Evolutionary conservation across 805 yeast species (phyloP).

Genomic region (Komagataella ulmi): DNA sequence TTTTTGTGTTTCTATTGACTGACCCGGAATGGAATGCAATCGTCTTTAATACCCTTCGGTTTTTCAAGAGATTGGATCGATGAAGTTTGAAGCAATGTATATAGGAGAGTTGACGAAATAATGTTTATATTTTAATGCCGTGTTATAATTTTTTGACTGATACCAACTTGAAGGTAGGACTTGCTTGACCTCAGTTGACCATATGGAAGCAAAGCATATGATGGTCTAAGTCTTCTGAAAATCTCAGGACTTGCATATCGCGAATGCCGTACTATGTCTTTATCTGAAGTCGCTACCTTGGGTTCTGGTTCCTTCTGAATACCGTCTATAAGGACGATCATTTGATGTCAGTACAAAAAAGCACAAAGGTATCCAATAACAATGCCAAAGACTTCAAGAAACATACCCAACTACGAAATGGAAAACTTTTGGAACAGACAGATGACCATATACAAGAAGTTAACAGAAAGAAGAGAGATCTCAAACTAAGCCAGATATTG

Average conservation of each 20-base stretch:
- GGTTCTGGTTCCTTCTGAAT: not conserved
- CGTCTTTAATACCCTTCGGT: no score
- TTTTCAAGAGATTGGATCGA: no score
- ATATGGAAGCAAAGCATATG: no score
- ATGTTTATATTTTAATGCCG: no score
- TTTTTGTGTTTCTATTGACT: no score
- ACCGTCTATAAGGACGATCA: not conserved
- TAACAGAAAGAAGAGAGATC: constrained; percentile 20
- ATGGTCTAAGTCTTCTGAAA: no score
- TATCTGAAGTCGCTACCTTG: not conserved
- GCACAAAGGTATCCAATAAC: not conserved
- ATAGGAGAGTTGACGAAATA: no score
- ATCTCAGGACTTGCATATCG: not conserved
- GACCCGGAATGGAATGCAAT: no score
- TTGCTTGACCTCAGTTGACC: no score
- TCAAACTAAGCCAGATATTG: constrained; percentile 9
- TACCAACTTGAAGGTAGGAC: no score
- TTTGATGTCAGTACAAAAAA: not conserved
- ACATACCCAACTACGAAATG: not conserved
- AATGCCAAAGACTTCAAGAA: not conserved
- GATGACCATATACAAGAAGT: constrained; percentile 31
- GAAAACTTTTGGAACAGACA: constrained; percentile 18
- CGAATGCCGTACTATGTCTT: not conserved
- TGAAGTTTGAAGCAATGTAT: no score
- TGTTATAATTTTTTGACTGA: no score